Evolutionary conservation across 2,329 filamentous ascomycete genomes (phyloP).

Genomic region (Sporothrix inflata): DNA sequence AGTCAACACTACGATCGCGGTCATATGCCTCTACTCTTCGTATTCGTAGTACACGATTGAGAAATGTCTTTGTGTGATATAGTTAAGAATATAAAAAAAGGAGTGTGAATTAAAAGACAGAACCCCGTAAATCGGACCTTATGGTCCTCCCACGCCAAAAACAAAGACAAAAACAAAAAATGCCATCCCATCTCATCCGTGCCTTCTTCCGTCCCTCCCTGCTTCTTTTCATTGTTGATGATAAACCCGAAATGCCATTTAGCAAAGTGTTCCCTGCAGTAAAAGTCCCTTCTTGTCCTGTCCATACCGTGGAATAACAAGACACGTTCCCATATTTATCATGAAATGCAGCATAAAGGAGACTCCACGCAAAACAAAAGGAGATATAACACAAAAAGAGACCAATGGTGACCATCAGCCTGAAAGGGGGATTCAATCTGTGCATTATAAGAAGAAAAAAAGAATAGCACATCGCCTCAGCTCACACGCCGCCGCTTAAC

Average conservation of each 20-base stretch:
- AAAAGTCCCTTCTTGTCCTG: neutral
- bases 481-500: slow-evolving; percentile 26
- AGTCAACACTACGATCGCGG: neutral
- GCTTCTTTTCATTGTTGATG: neutral
- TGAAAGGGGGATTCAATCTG: neutral
- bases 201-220: neutral
- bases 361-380: neutral
- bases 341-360: neutral
- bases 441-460: neutral
- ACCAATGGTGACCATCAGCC: no score
- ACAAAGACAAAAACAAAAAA: neutral
- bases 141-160: neutral
- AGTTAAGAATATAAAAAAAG: neutral
- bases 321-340: neutral
- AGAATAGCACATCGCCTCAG: neutral
- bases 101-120: neutral
- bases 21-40: no score
- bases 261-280: neutral
- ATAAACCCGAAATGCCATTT: neutral
- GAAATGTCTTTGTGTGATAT: neutral
- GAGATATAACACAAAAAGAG: neutral
- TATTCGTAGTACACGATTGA: neutral
- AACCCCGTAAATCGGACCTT: neutral
- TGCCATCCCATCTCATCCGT: neutral
- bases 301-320: neutral